A percentile compares a stretch with the other conserved stretches of the same genome.
These are phyloP conservation scores for Eucalyptus dawsonii DNA, from an alignment of 345 rosid genomes.

Conservation along the genomic window DNA sequence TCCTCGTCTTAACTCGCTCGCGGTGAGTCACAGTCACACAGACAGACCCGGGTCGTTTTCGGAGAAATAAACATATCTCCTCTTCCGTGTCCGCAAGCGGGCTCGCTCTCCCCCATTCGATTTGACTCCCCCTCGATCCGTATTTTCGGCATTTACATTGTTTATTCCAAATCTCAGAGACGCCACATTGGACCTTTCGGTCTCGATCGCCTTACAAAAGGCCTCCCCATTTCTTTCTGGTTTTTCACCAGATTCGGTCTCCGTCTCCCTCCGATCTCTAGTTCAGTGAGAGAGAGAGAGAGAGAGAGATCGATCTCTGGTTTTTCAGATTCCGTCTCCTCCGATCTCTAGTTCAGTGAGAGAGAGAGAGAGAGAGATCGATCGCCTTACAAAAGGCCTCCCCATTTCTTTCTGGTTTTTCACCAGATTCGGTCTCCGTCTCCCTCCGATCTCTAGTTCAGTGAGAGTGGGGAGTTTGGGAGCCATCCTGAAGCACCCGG, in stretches of 20 bases:
- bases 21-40: background rate
- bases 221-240: background rate
- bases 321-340: background rate
- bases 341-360: background rate
- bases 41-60: background rate
- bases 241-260: background rate
- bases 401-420: too few species aligned
- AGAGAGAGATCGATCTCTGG: background rate
- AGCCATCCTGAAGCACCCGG: conserved; percentile 19
- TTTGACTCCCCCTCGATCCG: background rate
- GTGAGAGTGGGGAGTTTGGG: background rate
- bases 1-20: background rate
- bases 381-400: too few species aligned
- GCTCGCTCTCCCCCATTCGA: background rate
- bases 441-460: too few species aligned
- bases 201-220: background rate
- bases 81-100: background rate
- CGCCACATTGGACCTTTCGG: background rate
- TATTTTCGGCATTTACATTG: background rate
- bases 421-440: too few species aligned
- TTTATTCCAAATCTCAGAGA: background rate
- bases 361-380: background rate
- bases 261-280: background rate
- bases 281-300: background rate
- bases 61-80: background rate